Base-by-base conservation (phyloP, 805 yeast genomes). In the Ogataea henricii region DNA sequence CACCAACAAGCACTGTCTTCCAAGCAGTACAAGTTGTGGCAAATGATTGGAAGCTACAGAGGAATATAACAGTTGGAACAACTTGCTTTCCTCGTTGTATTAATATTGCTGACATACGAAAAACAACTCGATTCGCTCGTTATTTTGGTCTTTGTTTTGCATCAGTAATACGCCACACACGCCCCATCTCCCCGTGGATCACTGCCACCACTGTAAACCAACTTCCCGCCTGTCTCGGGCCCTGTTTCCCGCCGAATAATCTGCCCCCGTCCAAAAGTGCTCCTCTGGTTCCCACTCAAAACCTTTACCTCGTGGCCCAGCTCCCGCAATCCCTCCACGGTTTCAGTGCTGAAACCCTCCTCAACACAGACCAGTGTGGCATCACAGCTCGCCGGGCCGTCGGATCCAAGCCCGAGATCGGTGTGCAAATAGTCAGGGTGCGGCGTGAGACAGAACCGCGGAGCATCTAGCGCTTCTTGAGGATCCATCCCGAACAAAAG, bases 141-240 rank as follows among this genome's bases (percentile, higher is more conserved):
- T 9, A 23, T 23, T 23, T 27, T 13, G 30, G 6, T 8, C 30
- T 4, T 27, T 30, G 4, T 14, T 22, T 22, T 8, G 8, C 34
- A 34, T 22, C 22, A 46, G 25, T n/a, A 38, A 21, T 72, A 67
- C 4, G 89, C 82, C 13, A 77, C 77, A 9, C 92, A 83, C 2
- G 86, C 85, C 6, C 95, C 95, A 63, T 87, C 96, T n/a, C 91
- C 95, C 45, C 96, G 73, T n/a, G 73, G 76, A 55, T 87, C 96
- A 46, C 87, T 79, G 1, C 95, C 96, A 9, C 80, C 95, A 33
- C 83, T 70, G 62, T 79, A 83, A 2, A 82, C 73, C 32, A 76
- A 63, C n/a, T 65, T 62, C 7, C 39, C 52, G 13, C 33, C 45
- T 33, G 52, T 53, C 29, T 57, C 59, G 18, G 44, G 40, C 1